These are phyloP conservation scores for Pinus taeda DNA, from an alignment of 75 land plant genomes.

Conservation along the genomic window DNA sequence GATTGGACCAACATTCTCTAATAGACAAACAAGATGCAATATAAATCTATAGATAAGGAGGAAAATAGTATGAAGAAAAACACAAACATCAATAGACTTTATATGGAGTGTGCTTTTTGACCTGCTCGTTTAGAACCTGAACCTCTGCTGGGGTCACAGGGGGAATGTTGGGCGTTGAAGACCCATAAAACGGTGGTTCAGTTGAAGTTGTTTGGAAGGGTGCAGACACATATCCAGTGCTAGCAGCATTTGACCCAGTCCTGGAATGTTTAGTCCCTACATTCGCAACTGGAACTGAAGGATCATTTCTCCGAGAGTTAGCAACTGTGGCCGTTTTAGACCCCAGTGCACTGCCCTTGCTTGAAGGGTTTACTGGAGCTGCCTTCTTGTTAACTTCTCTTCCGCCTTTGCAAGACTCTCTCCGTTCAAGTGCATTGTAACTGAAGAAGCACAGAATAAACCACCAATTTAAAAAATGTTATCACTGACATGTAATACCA, in stretches of 20 bases:
- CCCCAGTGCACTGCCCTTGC: slow-evolving; percentile 23
- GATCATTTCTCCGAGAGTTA: slow-evolving; percentile 32
- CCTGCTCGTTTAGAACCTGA: slow-evolving; percentile 14
- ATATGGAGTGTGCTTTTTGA: neutral
- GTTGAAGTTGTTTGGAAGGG: neutral
- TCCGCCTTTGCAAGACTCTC: slow-evolving; percentile 64
- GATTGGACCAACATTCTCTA: neutral
- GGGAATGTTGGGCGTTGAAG: neutral
- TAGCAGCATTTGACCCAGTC: neutral
- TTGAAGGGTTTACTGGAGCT: slow-evolving; percentile 25
- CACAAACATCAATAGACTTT: neutral
- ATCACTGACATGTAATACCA: neutral
- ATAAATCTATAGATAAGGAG: neutral
- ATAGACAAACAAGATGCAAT: neutral
- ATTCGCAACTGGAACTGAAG: slow-evolving; percentile 4
- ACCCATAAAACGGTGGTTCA: neutral
- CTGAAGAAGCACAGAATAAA: slow-evolving; percentile 19
- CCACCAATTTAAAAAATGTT: neutral
- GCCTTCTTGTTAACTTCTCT: slow-evolving; percentile 51
- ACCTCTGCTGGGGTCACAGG: neutral
- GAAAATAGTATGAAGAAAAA: neutral
- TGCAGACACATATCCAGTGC: neutral
- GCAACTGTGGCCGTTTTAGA: slow-evolving; percentile 28
- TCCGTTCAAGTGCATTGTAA: slow-evolving; percentile 73
- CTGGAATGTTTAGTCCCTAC: neutral